A percentile compares a stretch with the other conserved stretches of the same genome.
Evolutionary conservation across 768 basidiomycete species (phyloP).

Genomic region (Russula olivacea): DNA sequence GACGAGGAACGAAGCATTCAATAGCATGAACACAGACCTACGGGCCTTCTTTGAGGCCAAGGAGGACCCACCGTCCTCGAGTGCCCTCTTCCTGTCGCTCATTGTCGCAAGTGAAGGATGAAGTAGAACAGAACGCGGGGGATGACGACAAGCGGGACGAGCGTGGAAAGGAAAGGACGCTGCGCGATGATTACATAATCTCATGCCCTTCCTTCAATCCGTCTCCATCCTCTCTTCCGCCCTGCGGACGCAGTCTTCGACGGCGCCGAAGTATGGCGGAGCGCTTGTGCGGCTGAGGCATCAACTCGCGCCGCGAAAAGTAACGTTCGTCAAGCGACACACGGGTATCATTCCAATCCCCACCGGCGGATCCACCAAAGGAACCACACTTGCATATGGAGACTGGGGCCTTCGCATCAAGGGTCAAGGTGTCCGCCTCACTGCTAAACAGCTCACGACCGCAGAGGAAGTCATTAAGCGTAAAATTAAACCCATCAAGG

Average conservation of each 20-base stretch:
- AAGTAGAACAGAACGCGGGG: too few species aligned
- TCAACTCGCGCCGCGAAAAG: conserved; percentile 75
- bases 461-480: conserved; percentile 85
- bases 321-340: conserved; percentile 83
- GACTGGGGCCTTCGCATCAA: conserved; percentile 90
- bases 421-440: conserved; percentile 71
- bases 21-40: conserved; percentile 44
- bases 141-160: background rate
- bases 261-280: conserved; percentile 2
- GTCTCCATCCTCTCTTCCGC: conserved; percentile 26
- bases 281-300: conserved; percentile 30
- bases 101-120: background rate
- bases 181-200: conserved; percentile 21
- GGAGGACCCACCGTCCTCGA: conserved; percentile 16
- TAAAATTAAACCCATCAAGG: conserved; percentile 86
- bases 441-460: conserved; percentile 83
- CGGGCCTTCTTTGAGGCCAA: conserved; percentile 32
- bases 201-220: conserved; percentile 31
- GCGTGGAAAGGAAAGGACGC: background rate
- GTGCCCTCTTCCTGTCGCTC: conserved; percentile 23
- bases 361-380: conserved; percentile 85
- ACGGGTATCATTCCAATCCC: conserved; percentile 86
- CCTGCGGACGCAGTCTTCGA: conserved; percentile 1
- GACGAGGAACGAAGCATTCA: conserved; percentile 2
- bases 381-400: conserved; percentile 87